These are phyloP conservation scores for Sodiomyces alkalinus DNA, from an alignment of 2,329 filamentous ascomycete species.

Conservation along the genomic window DNA sequence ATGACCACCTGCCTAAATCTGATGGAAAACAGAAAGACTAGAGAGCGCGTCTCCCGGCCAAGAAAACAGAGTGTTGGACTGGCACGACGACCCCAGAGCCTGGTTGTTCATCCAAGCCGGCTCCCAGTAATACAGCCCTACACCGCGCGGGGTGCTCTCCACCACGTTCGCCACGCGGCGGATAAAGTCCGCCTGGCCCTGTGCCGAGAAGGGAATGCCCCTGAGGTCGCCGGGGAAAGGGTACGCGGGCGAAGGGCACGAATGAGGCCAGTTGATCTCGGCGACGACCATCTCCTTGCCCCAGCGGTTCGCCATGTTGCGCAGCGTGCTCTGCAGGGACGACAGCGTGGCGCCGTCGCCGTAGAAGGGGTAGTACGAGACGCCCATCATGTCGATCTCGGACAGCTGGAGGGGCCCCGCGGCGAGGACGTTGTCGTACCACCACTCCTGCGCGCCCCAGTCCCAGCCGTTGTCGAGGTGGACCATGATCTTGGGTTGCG, in stretches of 20 bases:
- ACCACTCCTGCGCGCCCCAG: slow-evolving; percentile 49
- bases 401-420: slow-evolving; percentile 29
- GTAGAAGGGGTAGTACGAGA: slow-evolving; percentile 64
- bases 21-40: slow-evolving; percentile 39
- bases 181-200: slow-evolving; percentile 48
- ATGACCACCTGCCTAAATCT: no score
- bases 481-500: slow-evolving; percentile 54
- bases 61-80: slow-evolving; percentile 47
- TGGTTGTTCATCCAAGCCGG: slow-evolving; percentile 55
- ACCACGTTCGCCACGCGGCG: slow-evolving; percentile 43
- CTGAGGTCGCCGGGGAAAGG: slow-evolving; percentile 44
- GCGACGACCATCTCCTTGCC: slow-evolving; percentile 53
- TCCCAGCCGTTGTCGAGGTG: slow-evolving; percentile 67
- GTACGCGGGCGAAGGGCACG: slow-evolving; percentile 41
- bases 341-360: slow-evolving; percentile 41
- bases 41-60: slow-evolving; percentile 36
- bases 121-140: slow-evolving; percentile 60
- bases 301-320: slow-evolving; percentile 44
- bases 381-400: slow-evolving; percentile 58
- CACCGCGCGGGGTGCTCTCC: slow-evolving; percentile 32
- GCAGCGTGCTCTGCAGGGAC: slow-evolving; percentile 37
- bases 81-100: slow-evolving; percentile 47
- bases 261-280: slow-evolving; percentile 55
- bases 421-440: slow-evolving; percentile 42
- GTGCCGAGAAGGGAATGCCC: slow-evolving; percentile 45